A percentile compares a stretch with the other conserved stretches of the same genome.
phyloP scores from a whole-genome alignment of 2,329 filamentous ascomycete genomes.

The Colletotrichum sp. region DNA sequence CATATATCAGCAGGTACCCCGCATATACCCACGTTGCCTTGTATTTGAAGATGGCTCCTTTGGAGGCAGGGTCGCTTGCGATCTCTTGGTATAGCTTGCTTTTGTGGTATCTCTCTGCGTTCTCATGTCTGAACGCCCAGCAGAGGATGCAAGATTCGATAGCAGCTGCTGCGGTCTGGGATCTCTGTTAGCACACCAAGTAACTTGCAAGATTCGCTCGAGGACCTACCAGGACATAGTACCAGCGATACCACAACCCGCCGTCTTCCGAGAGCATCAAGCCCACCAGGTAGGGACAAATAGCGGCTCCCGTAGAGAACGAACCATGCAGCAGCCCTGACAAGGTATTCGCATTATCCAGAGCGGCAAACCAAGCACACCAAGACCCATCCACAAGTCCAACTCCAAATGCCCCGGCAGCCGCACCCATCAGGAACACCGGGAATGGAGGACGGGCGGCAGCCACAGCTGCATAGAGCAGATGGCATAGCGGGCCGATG shows the following conservation, averaged over 20 bases:
- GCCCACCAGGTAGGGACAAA: constrained; percentile 74
- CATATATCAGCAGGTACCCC: constrained; percentile 46
- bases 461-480: constrained; percentile 66
- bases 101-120: constrained; percentile 59
- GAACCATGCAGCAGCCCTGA: constrained; percentile 75
- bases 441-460: constrained; percentile 73
- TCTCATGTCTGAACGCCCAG: constrained; percentile 67
- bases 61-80: background rate
- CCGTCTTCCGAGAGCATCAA: constrained; percentile 69
- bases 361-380: constrained; percentile 48
- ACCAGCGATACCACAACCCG: constrained; percentile 75
- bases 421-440: constrained; percentile 66
- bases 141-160: constrained; percentile 59
- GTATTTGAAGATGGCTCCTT: constrained; percentile 32
- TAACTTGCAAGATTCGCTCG: no score
- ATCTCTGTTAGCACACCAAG: background rate
- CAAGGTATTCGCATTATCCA: constrained; percentile 50
- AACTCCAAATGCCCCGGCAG: constrained; percentile 50
- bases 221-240: constrained; percentile 70
- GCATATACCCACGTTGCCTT: constrained; percentile 45
- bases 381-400: constrained; percentile 48
- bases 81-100: constrained; percentile 34
- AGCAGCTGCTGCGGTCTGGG: constrained; percentile 45
- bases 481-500: constrained; percentile 40
- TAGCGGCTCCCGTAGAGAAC: constrained; percentile 74